Evolutionary conservation across 257 asterid genomes (phyloP).

Genomic region (Dorcoceras hygrometricum): DNA sequence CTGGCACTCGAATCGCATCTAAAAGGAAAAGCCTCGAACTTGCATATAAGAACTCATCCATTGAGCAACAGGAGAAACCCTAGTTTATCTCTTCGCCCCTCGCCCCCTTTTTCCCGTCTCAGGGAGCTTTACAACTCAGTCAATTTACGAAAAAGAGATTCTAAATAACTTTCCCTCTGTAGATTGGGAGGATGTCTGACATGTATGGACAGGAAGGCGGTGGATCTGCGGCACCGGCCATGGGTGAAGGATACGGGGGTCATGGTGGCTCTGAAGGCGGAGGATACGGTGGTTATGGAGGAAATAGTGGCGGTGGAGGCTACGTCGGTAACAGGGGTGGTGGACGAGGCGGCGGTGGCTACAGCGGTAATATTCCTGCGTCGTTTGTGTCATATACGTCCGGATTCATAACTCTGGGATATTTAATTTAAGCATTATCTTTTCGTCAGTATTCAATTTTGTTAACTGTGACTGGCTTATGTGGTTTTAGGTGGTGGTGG

Average conservation of each 20-base stretch:
- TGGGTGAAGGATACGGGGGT: slow-evolving; percentile 50
- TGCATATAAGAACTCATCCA: not conserved
- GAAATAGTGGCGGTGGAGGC: slow-evolving; percentile 42
- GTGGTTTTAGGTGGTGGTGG: slow-evolving; percentile 51
- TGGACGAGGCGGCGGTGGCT: slow-evolving; percentile 34
- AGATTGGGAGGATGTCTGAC: slow-evolving; percentile 11
- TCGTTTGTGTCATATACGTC: not conserved
- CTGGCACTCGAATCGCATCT: not conserved
- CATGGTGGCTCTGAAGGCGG: slow-evolving; percentile 42
- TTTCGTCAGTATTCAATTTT: not conserved
- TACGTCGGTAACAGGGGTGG: slow-evolving; percentile 34
- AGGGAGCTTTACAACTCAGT: not conserved
- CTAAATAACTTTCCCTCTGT: not conserved
- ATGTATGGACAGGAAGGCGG: slow-evolving; percentile 73
- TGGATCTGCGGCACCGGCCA: slow-evolving; percentile 68
- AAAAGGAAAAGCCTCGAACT: not conserved
- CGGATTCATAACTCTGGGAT: not conserved
- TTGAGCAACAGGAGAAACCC: not conserved
- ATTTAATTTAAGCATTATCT: not conserved
- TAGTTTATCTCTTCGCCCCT: not conserved
- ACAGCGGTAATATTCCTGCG: slow-evolving; percentile 38
- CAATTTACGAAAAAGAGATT: not conserved
- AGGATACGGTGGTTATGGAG: slow-evolving; percentile 46
- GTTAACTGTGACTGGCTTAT: slow-evolving; percentile 20
- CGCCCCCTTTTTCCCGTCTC: not conserved